phyloP scores from a whole-genome alignment of 2,329 filamentous ascomycete genomes.

The Cladosporium sp. region DNA sequence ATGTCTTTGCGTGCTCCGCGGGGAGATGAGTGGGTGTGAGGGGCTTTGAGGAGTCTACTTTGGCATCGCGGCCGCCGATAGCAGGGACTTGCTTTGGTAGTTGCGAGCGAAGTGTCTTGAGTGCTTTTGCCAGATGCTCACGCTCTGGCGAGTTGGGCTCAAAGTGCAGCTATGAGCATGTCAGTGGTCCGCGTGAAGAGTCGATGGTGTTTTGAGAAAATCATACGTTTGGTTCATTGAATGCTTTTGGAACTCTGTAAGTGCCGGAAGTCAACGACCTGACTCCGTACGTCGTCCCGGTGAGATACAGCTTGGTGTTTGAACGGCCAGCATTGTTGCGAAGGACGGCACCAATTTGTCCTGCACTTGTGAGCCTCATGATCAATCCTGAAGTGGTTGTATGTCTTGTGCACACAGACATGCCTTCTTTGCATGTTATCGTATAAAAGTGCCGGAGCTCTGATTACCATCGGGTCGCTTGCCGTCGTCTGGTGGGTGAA shows the following conservation, averaged over 20 bases:
- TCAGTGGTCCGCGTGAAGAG: neutral
- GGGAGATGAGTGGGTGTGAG: slow-evolving; percentile 70
- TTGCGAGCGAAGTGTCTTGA: slow-evolving; percentile 62
- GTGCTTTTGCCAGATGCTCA: slow-evolving; percentile 66
- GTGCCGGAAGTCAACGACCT: slow-evolving; percentile 5
- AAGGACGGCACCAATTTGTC: neutral
- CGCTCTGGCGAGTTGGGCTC: slow-evolving; percentile 75
- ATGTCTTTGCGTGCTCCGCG: slow-evolving; percentile 64
- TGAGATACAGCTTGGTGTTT: neutral
- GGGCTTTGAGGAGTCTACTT: slow-evolving; percentile 52
- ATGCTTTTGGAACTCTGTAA: slow-evolving; percentile 7
- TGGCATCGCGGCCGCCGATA: slow-evolving; percentile 65
- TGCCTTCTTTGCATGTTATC: neutral
- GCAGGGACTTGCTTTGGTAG: slow-evolving; percentile 73
- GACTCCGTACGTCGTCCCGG: neutral
- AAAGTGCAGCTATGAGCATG: slow-evolving; percentile 69
- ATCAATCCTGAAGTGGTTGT: neutral
- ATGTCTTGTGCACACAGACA: neutral
- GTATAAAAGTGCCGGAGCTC: slow-evolving; percentile 1
- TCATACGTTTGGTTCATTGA: slow-evolving; percentile 7
- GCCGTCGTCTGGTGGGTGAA: too few relatives aligned
- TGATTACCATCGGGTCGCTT: too few relatives aligned
- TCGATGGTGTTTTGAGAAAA: neutral
- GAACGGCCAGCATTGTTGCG: slow-evolving; percentile 4
- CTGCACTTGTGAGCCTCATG: slow-evolving; percentile 8